Evolutionary conservation across 108 stramenopile species (phyloP), one percentile per base, ranked within the genome.

Genomic region (Aurantiochytrium sp.): DNA sequence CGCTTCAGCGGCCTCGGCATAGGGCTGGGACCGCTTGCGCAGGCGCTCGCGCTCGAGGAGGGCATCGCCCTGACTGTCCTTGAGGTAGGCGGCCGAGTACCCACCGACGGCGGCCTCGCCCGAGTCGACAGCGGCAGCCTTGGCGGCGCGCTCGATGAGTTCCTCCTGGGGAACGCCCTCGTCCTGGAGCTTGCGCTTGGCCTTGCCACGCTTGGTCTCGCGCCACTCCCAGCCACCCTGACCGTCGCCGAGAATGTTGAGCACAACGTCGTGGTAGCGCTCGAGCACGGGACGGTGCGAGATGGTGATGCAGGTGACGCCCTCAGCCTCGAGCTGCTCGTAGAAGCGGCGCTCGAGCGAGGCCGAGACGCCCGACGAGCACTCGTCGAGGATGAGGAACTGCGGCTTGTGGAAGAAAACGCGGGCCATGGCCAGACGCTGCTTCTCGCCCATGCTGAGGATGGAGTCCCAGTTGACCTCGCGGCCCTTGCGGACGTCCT

Each of bases 301-400:
- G 4, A 91, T 88, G 4, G 91, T 90, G 59, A 91, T 90, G 45
- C 89, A 88, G 5, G 90, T 91, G 88, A 91, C 90, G 55, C 91
- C 91, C 37, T 86, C 85, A 22, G 55, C 45, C 22, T 55, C 37
- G 42, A 65, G 68, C 21, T 27, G 53, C 24, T 86, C 55, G 90
- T 91, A 91, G 86, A 91, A 68, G 10, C 34, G 54, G 30, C 85
- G 88, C 54, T 91, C 91, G 15, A 90, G 88, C 54, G 90, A 90
- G 30, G 87, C 86, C 19, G 68, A 69, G 36, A 87, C 87, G 3
- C 34, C 34, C 19, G 48, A 30, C 19, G 59, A 45, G 55, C 24
- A n/a, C 68, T 85, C 90, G 87, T 90, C 90, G 27, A 90, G 69
- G 12, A 90, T 88, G 30, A 87, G 89, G 45, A 90, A 90, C 69